These are phyloP conservation scores for Solanum chilense DNA, from an alignment of 257 asterid species.

Conservation along the genomic window DNA sequence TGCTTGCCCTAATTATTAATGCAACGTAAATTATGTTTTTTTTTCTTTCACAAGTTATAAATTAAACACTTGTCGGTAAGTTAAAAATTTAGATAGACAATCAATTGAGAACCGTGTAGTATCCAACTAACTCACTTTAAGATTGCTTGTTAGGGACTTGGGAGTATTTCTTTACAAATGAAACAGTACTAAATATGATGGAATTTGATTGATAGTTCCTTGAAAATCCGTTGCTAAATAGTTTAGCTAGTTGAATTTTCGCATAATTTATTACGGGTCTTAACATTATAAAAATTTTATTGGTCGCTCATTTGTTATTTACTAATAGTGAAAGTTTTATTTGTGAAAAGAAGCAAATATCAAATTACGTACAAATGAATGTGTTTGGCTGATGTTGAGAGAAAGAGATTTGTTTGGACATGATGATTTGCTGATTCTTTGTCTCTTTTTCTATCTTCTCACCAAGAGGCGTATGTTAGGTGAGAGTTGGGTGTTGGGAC, in stretches of 20 bases:
- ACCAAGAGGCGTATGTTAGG: not conserved
- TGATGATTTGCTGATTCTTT: not conserved
- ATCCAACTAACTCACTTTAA: not conserved
- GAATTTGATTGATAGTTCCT: not conserved
- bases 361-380: not conserved
- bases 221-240: not conserved
- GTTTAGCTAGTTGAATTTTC: not conserved
- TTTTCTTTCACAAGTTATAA: not conserved
- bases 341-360: not conserved
- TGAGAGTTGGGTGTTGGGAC: not conserved
- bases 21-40: not conserved
- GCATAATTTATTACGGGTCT: too few species aligned
- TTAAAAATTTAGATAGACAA: too few species aligned
- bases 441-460: not conserved
- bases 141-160: not conserved
- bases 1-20: not conserved
- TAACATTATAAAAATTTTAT: not conserved
- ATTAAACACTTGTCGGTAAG: accelerated
- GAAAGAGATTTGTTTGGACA: not conserved
- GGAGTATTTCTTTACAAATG: not conserved
- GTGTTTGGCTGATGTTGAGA: not conserved
- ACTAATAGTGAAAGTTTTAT: not conserved
- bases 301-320: not conserved
- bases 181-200: not conserved
- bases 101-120: accelerated